phyloP scores from a whole-genome alignment of 1,284 basidiomycete species.

The Mycena sp. region DNA sequence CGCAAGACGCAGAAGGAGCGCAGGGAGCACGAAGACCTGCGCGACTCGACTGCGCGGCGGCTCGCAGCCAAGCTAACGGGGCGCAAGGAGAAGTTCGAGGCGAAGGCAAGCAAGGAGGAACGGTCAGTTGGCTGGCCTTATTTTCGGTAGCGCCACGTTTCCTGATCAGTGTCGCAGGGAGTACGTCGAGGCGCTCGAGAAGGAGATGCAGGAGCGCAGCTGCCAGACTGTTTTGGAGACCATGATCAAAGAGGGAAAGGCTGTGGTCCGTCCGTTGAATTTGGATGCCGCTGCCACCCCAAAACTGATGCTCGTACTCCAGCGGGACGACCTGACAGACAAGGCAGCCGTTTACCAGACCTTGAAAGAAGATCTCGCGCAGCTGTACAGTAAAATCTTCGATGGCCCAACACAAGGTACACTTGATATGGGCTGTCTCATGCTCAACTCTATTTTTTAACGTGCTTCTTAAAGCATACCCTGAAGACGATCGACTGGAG shows the following conservation, averaged over 20 bases:
- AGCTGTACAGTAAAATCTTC: conserved; percentile 51
- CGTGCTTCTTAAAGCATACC: conserved; percentile 38
- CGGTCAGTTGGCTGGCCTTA: conserved; percentile 38
- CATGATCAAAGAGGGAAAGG: conserved; percentile 45
- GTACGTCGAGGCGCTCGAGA: conserved; percentile 53
- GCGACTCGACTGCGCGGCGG: conserved; percentile 48
- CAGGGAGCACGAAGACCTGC: conserved; percentile 49
- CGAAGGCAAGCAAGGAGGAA: conserved; percentile 53
- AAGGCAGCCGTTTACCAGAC: conserved; percentile 41
- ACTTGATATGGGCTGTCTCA: conserved; percentile 30
- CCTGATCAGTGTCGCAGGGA: conserved; percentile 41
- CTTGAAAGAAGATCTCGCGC: conserved; percentile 45
- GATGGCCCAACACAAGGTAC: conserved; percentile 51
- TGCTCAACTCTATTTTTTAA: background rate
- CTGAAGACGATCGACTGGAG: conserved; percentile 51
- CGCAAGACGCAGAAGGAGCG: conserved; percentile 52
- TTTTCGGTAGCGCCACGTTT: too few species aligned
- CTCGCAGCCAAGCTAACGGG: conserved; percentile 50
- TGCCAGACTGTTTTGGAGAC: conserved; percentile 41
- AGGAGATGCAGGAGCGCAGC: conserved; percentile 49
- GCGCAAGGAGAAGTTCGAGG: conserved; percentile 50
- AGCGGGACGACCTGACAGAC: conserved; percentile 43
- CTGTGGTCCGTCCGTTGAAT: conserved; percentile 39
- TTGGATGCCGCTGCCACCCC: background rate
- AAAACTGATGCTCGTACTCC: background rate